phyloP scores from a whole-genome alignment of 1,284 basidiomycete genomes.

The Moesziomyces sp. region DNA sequence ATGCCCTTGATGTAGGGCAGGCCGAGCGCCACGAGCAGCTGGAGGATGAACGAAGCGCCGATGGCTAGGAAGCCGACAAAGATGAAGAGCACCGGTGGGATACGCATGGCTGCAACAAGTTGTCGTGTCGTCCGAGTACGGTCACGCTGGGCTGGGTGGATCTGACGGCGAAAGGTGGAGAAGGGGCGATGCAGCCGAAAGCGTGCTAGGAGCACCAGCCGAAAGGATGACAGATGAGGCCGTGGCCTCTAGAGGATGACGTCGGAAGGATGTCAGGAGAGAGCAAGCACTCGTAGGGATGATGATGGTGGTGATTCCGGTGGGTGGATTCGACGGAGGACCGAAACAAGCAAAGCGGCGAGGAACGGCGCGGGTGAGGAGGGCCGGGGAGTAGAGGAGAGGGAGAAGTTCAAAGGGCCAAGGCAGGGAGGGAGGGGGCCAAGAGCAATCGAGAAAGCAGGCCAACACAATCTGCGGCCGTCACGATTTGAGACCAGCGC shows the following conservation, averaged over 20 bases:
- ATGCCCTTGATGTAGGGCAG: constrained; percentile 58
- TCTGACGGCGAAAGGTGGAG: not conserved
- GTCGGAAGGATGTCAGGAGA: not conserved
- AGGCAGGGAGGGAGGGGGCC: not conserved
- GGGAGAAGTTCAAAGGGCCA: constrained; percentile 21
- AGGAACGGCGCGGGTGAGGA: not conserved
- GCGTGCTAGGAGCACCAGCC: constrained; percentile 24
- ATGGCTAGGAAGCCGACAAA: constrained; percentile 54
- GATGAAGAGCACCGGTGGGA: constrained; percentile 35
- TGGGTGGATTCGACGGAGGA: not conserved
- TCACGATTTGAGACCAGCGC: not conserved
- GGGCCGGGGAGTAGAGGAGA: not conserved
- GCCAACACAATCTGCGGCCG: not conserved
- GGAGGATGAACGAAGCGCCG: constrained; percentile 57
- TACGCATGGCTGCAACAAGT: constrained; percentile 20
- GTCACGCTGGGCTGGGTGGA: not conserved
- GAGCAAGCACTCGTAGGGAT: constrained; percentile 4
- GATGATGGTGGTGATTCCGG: constrained; percentile 6
- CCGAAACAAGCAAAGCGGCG: constrained; percentile 7
- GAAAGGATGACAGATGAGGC: constrained; percentile 11
- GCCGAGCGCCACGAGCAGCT: constrained; percentile 53
- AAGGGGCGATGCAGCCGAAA: constrained; percentile 1
- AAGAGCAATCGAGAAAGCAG: not conserved
- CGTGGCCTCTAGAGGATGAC: not conserved
- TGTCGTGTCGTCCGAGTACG: not conserved